Conservation (phyloP, 2,329 filamentous ascomycete species). For the Pseudogymnoascus sp. region DNA sequence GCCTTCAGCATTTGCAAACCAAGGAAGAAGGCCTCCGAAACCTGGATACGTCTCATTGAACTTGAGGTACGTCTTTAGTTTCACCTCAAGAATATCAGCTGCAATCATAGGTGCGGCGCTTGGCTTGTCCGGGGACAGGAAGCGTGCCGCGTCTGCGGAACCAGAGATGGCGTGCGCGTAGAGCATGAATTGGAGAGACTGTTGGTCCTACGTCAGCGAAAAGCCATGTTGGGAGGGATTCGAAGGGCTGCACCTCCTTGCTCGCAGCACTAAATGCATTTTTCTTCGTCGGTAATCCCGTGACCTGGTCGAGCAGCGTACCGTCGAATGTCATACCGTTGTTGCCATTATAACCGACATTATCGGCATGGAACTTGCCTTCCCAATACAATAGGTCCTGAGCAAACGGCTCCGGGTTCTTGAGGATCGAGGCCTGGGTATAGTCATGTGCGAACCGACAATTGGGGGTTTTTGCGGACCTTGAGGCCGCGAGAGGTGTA, state of each 20-base stretch:
- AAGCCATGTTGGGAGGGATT: background rate
- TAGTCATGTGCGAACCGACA: slow-evolving; percentile 24
- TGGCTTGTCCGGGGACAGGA: slow-evolving; percentile 31
- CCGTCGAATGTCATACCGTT: slow-evolving; percentile 39
- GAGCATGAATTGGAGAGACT: slow-evolving; percentile 38
- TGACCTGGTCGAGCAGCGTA: slow-evolving; percentile 32
- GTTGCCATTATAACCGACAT: slow-evolving; percentile 33
- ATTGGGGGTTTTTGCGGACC: slow-evolving; percentile 12
- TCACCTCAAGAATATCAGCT: slow-evolving; percentile 32
- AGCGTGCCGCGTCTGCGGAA: slow-evolving; percentile 32
- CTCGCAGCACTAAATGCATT: slow-evolving; percentile 36
- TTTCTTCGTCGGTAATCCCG: slow-evolving; percentile 30
- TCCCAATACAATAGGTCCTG: slow-evolving; percentile 37
- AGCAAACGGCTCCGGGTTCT: slow-evolving; percentile 28
- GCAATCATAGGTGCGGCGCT: slow-evolving; percentile 29
- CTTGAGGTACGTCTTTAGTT: slow-evolving; percentile 33
- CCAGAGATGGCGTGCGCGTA: slow-evolving; percentile 36
- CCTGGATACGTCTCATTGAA: slow-evolving; percentile 37
- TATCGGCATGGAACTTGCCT: slow-evolving; percentile 37
- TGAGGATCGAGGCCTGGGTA: slow-evolving; percentile 25
- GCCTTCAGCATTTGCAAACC: slow-evolving; percentile 25
- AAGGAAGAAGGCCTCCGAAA: slow-evolving; percentile 36
- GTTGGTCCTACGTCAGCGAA: background rate
- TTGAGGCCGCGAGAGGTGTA: background rate
- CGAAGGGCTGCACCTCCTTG: slow-evolving; percentile 25